Percentiles rank a stretch among this genome's conserved stretches.
Conservation (phyloP, 805 yeast species). For the Candida ficus region DNA sequence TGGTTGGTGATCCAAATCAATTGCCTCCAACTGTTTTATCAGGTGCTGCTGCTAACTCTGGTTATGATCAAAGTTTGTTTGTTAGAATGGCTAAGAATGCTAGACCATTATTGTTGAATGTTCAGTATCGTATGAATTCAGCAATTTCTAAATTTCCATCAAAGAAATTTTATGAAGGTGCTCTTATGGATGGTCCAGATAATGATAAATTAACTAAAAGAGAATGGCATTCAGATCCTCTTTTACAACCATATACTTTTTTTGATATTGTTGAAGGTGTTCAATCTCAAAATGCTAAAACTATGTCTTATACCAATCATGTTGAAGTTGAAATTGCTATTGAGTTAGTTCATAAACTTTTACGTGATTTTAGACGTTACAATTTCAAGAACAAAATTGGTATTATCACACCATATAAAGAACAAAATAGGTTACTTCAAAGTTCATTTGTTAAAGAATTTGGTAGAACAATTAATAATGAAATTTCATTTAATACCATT, state of each 20-base stretch:
- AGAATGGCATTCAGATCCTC: slow-evolving; percentile 64
- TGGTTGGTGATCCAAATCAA: slow-evolving; percentile 99
- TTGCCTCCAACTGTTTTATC: slow-evolving; percentile 95
- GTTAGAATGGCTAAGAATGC: slow-evolving; percentile 82
- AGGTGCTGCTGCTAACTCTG: slow-evolving; percentile 71
- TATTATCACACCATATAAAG: slow-evolving; percentile 91
- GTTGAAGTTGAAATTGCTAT: slow-evolving; percentile 72
- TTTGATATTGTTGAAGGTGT: slow-evolving; percentile 60
- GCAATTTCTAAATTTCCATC: slow-evolving; percentile 85
- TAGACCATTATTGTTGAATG: slow-evolving; percentile 65
- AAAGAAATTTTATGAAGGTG: slow-evolving; percentile 67
- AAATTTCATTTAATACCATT: slow-evolving; percentile 86
- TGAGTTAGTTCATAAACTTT: slow-evolving; percentile 55
- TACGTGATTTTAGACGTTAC: slow-evolving; percentile 36
- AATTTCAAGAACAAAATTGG: slow-evolving; percentile 76
- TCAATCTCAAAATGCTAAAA: slow-evolving; percentile 58
- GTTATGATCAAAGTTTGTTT: slow-evolving; percentile 87
- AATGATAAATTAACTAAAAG: slow-evolving; percentile 56
- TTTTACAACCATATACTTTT: slow-evolving; percentile 73
- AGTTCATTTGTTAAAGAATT: slow-evolving; percentile 50
- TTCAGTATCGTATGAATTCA: slow-evolving; percentile 98
- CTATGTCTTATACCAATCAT: slow-evolving; percentile 67
- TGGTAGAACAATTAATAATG: slow-evolving; percentile 58
- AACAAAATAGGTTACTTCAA: slow-evolving; percentile 63
- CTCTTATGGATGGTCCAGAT: slow-evolving; percentile 71